Evolutionary conservation across 2,329 filamentous ascomycete species (phyloP).

Genomic region (Nigrospora sphaerica): DNA sequence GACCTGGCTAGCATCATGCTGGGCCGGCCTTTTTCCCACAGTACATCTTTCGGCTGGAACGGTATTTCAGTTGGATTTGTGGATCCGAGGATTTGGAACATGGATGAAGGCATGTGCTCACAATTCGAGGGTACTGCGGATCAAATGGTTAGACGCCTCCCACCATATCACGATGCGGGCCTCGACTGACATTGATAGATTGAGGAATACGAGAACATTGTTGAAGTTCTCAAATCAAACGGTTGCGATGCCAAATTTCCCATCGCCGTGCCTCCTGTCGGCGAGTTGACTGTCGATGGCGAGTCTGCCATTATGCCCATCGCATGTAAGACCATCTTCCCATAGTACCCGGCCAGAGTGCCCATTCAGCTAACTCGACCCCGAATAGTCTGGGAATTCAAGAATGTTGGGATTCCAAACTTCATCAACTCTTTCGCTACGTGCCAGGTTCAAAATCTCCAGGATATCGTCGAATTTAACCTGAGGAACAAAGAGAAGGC

Average conservation of each 20-base stretch:
- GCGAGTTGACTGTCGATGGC: not conserved
- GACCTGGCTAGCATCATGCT: not conserved
- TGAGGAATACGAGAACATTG: not conserved
- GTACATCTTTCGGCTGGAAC: not conserved
- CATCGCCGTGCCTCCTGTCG: not conserved
- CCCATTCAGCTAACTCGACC: not conserved
- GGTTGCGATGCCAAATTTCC: not conserved
- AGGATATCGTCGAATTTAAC: constrained; percentile 2
- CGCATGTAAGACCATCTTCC: not conserved
- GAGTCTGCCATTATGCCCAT: constrained; percentile 3
- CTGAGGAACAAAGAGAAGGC: not conserved
- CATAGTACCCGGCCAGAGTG: no score
- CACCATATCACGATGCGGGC: no score
- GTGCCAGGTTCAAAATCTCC: not conserved
- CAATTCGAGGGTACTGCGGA: not conserved
- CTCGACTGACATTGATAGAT: not conserved
- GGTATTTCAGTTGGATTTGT: not conserved
- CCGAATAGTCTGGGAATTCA: constrained; percentile 3
- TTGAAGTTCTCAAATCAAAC: not conserved
- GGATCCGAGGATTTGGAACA: not conserved
- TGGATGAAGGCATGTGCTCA: not conserved
- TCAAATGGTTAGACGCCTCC: not conserved
- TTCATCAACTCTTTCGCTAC: constrained; percentile 1
- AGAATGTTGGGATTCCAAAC: not conserved
- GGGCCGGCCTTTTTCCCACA: not conserved